Conservation (phyloP, 2,329 filamentous ascomycete genomes). For the Anisogramma anomala region DNA sequence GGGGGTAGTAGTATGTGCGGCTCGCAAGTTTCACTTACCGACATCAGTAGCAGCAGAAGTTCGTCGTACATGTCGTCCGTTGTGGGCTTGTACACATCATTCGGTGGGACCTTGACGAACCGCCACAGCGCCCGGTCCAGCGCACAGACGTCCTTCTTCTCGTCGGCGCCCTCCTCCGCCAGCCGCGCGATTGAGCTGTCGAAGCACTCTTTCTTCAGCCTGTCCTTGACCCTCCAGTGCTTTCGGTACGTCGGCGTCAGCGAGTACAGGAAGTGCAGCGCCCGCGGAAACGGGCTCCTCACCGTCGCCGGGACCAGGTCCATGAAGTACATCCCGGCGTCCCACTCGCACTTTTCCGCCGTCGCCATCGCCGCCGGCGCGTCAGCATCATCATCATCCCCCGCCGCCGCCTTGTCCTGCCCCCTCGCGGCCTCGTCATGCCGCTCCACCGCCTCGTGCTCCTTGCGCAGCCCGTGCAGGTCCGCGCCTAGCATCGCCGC, state of each 20-base stretch:
- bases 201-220: conserved; percentile 3
- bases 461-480: conserved; percentile 12
- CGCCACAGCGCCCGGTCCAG: conserved; percentile 6
- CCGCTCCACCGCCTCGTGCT: conserved; percentile 18
- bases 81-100: conserved; percentile 4
- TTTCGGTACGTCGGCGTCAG: conserved; percentile 8
- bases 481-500: conserved; percentile 9
- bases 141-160: conserved; percentile 5
- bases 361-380: conserved; percentile 1
- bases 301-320: conserved; percentile 5
- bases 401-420: conserved; percentile 1
- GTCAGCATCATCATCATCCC: conserved; percentile 1
- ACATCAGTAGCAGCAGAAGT: conserved; percentile 7
- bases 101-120: conserved; percentile 6
- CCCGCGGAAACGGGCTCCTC: conserved; percentile 4
- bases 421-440: conserved; percentile 21
- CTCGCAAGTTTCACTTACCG: conserved; percentile 8
- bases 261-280: conserved; percentile 7
- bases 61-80: conserved; percentile 11
- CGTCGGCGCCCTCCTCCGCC: conserved; percentile 1
- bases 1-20: too few relatives aligned
- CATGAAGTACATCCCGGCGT: conserved; percentile 6
- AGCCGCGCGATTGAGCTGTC: conserved; percentile 3
- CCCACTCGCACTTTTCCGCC: conserved; percentile 5
- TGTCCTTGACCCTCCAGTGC: conserved; percentile 6